Conservation (phyloP, 176 grass and related monocot species). For the Miscanthus lutarioriparius region DNA sequence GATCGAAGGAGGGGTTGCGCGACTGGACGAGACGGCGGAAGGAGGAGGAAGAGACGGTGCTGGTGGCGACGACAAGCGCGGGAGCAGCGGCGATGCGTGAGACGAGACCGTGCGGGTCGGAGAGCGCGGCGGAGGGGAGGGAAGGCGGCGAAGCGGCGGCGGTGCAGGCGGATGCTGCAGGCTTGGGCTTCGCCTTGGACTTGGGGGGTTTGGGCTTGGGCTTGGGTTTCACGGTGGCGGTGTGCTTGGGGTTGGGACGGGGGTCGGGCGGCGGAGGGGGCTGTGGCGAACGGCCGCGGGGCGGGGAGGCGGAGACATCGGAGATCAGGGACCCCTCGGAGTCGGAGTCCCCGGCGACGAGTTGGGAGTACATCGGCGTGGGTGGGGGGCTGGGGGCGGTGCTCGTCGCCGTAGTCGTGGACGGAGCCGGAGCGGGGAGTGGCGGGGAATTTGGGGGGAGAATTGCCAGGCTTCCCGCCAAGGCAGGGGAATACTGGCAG, state of each 20-base stretch:
- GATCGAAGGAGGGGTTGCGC: constrained; percentile 68
- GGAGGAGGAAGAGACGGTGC: constrained; percentile 41
- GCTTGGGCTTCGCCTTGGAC: constrained; percentile 29
- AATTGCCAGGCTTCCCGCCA: constrained; percentile 39
- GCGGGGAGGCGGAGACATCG: constrained; percentile 62
- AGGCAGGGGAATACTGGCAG: not conserved
- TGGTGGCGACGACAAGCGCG: not conserved
- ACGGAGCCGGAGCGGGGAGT: not conserved
- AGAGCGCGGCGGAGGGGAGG: constrained; percentile 40
- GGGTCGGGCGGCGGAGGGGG: constrained; percentile 36
- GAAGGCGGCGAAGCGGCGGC: constrained; percentile 8
- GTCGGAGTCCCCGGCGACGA: constrained; percentile 51
- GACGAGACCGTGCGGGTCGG: constrained; percentile 59
- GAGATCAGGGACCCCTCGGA: constrained; percentile 75
- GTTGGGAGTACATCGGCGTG: constrained; percentile 31
- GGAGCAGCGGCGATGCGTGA: constrained; percentile 37
- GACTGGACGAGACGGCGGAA: constrained; percentile 73
- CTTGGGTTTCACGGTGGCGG: constrained; percentile 43
- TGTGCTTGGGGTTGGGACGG: not conserved
- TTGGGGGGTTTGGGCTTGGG: constrained; percentile 40
- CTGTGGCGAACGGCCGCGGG: constrained; percentile 31
- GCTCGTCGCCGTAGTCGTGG: not conserved
- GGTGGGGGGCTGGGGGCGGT: not conserved
- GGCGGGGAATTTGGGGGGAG: constrained; percentile 5
- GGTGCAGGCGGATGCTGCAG: not conserved